phyloP scores from a whole-genome alignment of 2,329 filamentous ascomycete species.

The Alternaria consortialis region DNA sequence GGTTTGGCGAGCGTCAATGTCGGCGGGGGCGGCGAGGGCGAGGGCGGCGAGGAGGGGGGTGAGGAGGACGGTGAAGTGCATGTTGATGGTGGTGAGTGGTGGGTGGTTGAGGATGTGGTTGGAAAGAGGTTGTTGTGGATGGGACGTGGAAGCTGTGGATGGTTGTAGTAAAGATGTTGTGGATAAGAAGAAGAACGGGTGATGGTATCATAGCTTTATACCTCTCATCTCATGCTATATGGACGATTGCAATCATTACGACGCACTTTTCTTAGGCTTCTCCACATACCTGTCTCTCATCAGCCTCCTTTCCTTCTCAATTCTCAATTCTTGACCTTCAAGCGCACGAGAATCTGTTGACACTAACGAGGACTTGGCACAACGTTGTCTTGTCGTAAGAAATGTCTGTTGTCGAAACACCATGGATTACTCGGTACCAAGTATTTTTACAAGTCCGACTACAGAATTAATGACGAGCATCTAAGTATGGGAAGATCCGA shows the following conservation, averaged over 20 bases:
- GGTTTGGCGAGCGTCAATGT: constrained; percentile 9
- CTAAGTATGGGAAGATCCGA: background rate
- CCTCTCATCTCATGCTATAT: too few relatives aligned
- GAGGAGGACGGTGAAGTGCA: constrained; percentile 24
- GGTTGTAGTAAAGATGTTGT: background rate
- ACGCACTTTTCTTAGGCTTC: background rate
- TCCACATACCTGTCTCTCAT: background rate
- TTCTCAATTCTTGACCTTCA: too few relatives aligned
- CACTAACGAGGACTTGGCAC: background rate
- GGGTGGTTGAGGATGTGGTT: background rate
- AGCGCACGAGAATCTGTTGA: background rate
- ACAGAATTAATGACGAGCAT: background rate
- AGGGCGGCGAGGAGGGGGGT: constrained; percentile 21
- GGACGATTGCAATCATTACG: background rate
- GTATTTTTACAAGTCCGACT: background rate
- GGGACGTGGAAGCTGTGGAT: background rate
- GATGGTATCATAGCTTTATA: background rate
- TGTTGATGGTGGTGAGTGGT: background rate
- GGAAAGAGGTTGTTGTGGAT: background rate
- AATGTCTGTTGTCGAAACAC: background rate
- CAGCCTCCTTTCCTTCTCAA: background rate
- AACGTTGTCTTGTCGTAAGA: background rate
- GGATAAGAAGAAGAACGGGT: too few relatives aligned
- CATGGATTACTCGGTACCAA: background rate
- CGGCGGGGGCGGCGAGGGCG: constrained; percentile 14